Base-by-base conservation (phyloP, 2,329 filamentous ascomycete genomes). In the Cladobotryum protrusum region DNA sequence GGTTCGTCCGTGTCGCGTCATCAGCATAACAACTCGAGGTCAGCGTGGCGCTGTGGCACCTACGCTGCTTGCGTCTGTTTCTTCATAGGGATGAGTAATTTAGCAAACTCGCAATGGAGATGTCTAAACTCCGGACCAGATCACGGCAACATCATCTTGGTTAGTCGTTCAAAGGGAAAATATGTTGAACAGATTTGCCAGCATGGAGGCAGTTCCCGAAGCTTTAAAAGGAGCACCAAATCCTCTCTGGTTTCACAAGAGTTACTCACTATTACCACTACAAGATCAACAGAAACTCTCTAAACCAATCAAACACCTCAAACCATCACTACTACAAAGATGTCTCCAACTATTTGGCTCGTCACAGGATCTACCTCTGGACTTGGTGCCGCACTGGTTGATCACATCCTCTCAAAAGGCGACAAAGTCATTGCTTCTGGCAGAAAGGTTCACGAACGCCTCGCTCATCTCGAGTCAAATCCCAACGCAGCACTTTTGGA, bases 291-390 rank as follows among this genome's bases (percentile, higher is more conserved):
- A 36, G 2, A 11, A 34, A n/a, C n/a, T n/a, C n/a, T n/a, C n/a
- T n/a, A n/a, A n/a, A n/a, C n/a, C n/a, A n/a, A 35, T 35, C 4
- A 17, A 34, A n/a, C 6, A 17, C 13, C 6, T 13, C 18, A 29
- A 9, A n/a, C 18, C n/a, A 17, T 34, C n/a, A 13, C 45, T 9
- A n/a, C 5, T 18, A 17, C 6, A 53, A 47, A 45, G n/a, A 64
- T 67, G 63, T 39, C 61, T 2, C 57, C 58, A 12, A 58, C 62
- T 9, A 52, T 67, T 6, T 68, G 62, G 61, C 61, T 69, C 20
- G 54, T 67, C 14, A 69, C 65, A 17, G 66, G 63, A 15, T 57
- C 60, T 11, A 63, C 66, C 24, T 62, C 64, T 1, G 66, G 66
- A 5, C 60, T 68, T 45, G 66, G 66, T 0, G 57, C 57, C 3